Base-by-base conservation (phyloP, 1,284 basidiomycete genomes). In the Apiotrichum brassicae region DNA sequence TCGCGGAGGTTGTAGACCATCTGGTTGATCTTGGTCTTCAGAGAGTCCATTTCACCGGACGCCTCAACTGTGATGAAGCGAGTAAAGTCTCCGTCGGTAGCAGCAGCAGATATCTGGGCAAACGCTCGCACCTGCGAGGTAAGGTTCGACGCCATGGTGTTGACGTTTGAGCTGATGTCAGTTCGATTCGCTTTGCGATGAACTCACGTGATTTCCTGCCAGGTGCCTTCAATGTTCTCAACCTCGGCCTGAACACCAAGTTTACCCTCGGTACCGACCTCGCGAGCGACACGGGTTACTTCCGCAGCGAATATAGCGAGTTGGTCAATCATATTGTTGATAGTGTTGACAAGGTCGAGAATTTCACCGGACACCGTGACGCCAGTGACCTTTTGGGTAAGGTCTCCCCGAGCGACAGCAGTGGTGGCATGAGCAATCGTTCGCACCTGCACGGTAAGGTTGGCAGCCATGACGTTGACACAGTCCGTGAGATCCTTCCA, bases 11-110 rank as follows among this genome's bases (percentile, higher is more conserved):
- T 94, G 78, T 92, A 97, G 53, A 98, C 91, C 94, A 97, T 97
- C 74, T 95, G 90, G 48, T 72, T 71, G 59, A 72, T 71, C 76
- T 97, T 95, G 6, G 91, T 97, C 80, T 98, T 98, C 75, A 99
- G 81, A 54, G 88, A 93, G 76, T 98, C 94, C 95, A 98, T 97
- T 75, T 98, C 95, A 49, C 95, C 95, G 50, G 84, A 87, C 0
- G 94, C 95, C 68, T 98, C 94, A 68, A 99, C 94, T 16, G 95
- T 98, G 77, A 98, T 97, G 78, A 98, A 98, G 19, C 93, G 83
- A 19, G 91, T 94, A 75, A 97, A 98, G 76, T 99, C 95, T 55
- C 95, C 95, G 67, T 97, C 94, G 77, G 94, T 97, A 14, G 95
- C 95, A 2, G 95, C 95, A 0, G 94, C 93, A 0, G 91, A 94